phyloP scores from a whole-genome alignment of 495 filamentous ascomycete genomes.

The Tuber magnatum region DNA sequence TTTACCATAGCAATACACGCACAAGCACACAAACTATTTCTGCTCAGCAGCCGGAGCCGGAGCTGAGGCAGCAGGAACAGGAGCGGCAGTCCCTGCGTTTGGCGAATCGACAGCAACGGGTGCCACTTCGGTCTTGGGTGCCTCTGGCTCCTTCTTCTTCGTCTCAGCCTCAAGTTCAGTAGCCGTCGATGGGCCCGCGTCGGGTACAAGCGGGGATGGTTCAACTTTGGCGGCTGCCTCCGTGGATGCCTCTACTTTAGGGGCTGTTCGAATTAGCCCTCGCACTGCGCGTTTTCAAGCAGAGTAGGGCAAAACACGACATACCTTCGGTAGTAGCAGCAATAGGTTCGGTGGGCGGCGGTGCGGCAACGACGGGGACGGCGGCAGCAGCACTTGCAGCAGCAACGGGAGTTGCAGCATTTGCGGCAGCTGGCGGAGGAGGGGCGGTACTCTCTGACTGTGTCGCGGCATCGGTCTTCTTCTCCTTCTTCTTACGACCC shows the following conservation, averaged over 20 bases:
- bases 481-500: slow-evolving; percentile 29
- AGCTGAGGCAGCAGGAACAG: slow-evolving; percentile 8
- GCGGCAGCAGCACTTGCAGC: background rate
- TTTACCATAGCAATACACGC: background rate
- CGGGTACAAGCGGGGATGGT: slow-evolving; percentile 9
- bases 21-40: slow-evolving; percentile 10
- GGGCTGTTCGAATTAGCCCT: slow-evolving; percentile 16
- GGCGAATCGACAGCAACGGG: slow-evolving; percentile 3
- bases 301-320: slow-evolving; percentile 9
- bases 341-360: slow-evolving; percentile 13
- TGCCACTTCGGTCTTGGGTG: background rate
- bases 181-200: background rate
- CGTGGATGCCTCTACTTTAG: slow-evolving; percentile 9
- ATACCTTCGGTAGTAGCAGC: slow-evolving; percentile 8
- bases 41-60: slow-evolving; percentile 5
- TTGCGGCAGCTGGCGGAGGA: background rate
- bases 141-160: slow-evolving; percentile 6
- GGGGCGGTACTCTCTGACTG: slow-evolving; percentile 7
- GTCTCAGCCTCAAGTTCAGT: slow-evolving; percentile 8
- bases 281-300: slow-evolving; percentile 14
- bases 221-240: background rate
- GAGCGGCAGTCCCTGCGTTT: slow-evolving; percentile 1
- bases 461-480: slow-evolving; percentile 17
- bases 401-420: background rate
- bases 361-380: background rate